phyloP scores from a whole-genome alignment of 805 yeast genomes.

The Ogataea chonburiensis region DNA sequence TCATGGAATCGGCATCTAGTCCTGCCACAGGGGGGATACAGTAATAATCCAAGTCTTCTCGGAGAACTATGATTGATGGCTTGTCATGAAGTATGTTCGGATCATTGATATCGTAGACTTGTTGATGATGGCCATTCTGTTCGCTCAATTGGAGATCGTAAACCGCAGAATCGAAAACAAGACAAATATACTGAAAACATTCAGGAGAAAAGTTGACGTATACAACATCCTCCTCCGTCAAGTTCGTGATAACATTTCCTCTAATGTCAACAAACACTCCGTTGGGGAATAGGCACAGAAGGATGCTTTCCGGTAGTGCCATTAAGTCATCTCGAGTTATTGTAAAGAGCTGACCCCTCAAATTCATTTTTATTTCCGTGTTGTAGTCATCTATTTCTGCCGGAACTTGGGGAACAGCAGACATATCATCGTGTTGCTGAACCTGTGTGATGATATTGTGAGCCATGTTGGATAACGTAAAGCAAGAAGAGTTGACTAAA shows the following conservation, averaged over 20 bases:
- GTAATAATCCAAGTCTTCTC: slow-evolving; percentile 93
- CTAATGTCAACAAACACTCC: slow-evolving; percentile 79
- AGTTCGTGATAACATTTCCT: slow-evolving; percentile 74
- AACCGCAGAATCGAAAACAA: slow-evolving; percentile 68
- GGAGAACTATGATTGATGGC: slow-evolving; percentile 86
- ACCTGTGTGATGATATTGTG: slow-evolving; percentile 71
- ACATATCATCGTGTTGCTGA: slow-evolving; percentile 32
- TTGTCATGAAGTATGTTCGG: slow-evolving; percentile 69
- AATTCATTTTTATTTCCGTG: slow-evolving; percentile 71
- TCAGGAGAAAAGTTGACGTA: slow-evolving; percentile 82
- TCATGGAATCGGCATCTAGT: slow-evolving; percentile 56
- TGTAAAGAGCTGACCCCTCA: slow-evolving; percentile 71
- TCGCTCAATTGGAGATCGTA: slow-evolving; percentile 50
- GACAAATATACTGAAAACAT: slow-evolving; percentile 82
- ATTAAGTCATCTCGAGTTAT: slow-evolving; percentile 86
- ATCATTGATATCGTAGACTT: slow-evolving; percentile 38
- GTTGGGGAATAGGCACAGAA: slow-evolving; percentile 84
- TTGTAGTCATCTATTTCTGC: slow-evolving; percentile 47
- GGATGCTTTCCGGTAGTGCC: slow-evolving; percentile 86
- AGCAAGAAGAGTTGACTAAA: too few relatives aligned
- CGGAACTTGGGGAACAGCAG: slow-evolving; percentile 17
- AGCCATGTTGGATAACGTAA: too few relatives aligned
- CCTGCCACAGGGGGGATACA: slow-evolving; percentile 76
- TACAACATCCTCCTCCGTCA: slow-evolving; percentile 78
- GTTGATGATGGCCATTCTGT: slow-evolving; percentile 27